phyloP scores from a whole-genome alignment of 2,329 filamentous ascomycete genomes.

The Sporothrix curviconia region DNA sequence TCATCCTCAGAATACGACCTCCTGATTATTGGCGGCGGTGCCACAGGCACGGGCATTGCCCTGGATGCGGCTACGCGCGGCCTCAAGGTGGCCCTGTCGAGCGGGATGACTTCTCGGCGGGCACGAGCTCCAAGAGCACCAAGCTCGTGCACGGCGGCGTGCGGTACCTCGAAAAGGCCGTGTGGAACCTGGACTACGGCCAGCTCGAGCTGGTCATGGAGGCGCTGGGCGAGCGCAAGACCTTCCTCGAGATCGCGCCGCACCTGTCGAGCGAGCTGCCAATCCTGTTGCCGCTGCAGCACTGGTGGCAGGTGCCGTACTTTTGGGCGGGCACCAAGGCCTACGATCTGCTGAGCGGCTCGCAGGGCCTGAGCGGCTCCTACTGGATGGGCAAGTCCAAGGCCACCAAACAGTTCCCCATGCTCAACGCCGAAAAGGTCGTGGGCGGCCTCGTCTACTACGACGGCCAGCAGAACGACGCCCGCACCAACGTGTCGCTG shows the following conservation, averaged over 20 bases:
- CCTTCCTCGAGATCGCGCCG: conserved; percentile 75
- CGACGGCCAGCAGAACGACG: conserved; percentile 81
- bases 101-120: conserved; percentile 74
- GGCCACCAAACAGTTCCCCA: conserved; percentile 70
- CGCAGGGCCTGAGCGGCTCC: conserved; percentile 75
- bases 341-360: conserved; percentile 75
- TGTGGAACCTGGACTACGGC: conserved; percentile 78
- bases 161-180: conserved; percentile 77
- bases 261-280: conserved; percentile 76
- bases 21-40: conserved; percentile 71
- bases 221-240: conserved; percentile 73
- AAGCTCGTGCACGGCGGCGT: conserved; percentile 83
- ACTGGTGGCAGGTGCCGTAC: conserved; percentile 77
- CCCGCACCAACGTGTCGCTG: conserved; percentile 78
- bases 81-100: conserved; percentile 73
- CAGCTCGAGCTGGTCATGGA: conserved; percentile 78
- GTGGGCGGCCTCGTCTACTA: conserved; percentile 80
- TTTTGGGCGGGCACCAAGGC: conserved; percentile 66
- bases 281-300: conserved; percentile 75
- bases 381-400: conserved; percentile 75
- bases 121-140: conserved; percentile 80
- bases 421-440: conserved; percentile 61
- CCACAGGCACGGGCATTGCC: conserved; percentile 73
- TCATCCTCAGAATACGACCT: conserved; percentile 60
- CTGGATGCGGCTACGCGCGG: conserved; percentile 74